Conservation (phyloP, 371 early-diverging fungal genomes). For the Rhizopus arrhizus region DNA sequence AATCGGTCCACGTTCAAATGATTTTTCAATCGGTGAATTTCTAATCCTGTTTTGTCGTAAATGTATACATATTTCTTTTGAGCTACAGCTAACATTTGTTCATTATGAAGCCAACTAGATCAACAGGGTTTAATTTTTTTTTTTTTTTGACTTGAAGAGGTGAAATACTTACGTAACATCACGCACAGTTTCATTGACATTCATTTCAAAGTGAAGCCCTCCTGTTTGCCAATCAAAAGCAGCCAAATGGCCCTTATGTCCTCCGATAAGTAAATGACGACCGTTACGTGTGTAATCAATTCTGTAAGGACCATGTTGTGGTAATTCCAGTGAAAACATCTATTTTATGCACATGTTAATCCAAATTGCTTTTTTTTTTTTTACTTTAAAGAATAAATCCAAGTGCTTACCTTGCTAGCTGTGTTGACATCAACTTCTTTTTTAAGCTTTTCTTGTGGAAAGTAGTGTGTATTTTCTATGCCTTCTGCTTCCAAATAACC, state of each 20-base stretch:
- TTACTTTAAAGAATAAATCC: not conserved
- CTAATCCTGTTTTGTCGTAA: constrained; percentile 93
- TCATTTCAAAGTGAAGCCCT: constrained; percentile 81
- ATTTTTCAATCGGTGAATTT: constrained; percentile 90
- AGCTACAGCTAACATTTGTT: constrained; percentile 96
- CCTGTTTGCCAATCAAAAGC: constrained; percentile 93
- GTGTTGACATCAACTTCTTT: constrained; percentile 82
- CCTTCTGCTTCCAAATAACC: constrained; percentile 88
- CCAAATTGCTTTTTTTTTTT: not conserved
- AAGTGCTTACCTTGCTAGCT: constrained; percentile 66
- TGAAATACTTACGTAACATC: constrained; percentile 80
- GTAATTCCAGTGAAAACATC: constrained; percentile 83
- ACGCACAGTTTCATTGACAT: constrained; percentile 87
- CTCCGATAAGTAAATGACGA: constrained; percentile 84
- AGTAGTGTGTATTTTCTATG: constrained; percentile 86
- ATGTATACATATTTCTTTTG: constrained; percentile 96
- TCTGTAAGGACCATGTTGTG: constrained; percentile 86
- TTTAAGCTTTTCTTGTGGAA: constrained; percentile 78
- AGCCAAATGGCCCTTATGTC: constrained; percentile 90
- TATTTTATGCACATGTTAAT: constrained; percentile 18
- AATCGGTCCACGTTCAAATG: constrained; percentile 82
- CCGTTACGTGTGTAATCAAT: constrained; percentile 94
- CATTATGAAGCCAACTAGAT: constrained; percentile 91
- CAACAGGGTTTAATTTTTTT: not conserved
- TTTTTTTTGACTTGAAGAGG: not conserved